Evolutionary conservation across 1,284 basidiomycete species (phyloP).

Genomic region (Malassezia psittaci): DNA sequence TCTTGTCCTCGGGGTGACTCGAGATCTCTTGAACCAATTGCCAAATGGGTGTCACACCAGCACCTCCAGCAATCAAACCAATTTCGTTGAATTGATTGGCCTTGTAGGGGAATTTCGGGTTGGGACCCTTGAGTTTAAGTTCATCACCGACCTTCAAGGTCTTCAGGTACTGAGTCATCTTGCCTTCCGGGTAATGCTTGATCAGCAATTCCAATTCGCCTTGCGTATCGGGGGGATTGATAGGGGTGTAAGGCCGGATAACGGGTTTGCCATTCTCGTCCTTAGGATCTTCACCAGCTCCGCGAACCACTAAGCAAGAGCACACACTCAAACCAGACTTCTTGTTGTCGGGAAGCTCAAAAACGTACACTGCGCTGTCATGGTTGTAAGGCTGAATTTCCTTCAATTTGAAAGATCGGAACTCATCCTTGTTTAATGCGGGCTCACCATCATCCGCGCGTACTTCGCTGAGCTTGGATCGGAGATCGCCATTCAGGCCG

Average conservation of each 20-base stretch:
- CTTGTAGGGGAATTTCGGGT: conserved; percentile 45
- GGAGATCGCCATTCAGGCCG: conserved; percentile 31
- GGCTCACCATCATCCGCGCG: conserved; percentile 11
- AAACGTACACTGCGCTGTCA: conserved; percentile 63
- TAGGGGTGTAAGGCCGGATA: conserved; percentile 56
- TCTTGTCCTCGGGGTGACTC: conserved; percentile 66
- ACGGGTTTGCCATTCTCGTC: conserved; percentile 78
- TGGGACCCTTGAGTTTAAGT: conserved; percentile 66
- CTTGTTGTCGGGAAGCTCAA: conserved; percentile 71
- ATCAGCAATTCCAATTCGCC: conserved; percentile 58
- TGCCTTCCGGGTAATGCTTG: conserved; percentile 55
- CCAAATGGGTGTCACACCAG: conserved; percentile 56
- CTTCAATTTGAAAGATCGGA: conserved; percentile 69
- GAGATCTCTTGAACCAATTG: conserved; percentile 48
- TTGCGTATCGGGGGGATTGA: conserved; percentile 30
- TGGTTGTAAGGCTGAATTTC: conserved; percentile 82
- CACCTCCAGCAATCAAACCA: conserved; percentile 80
- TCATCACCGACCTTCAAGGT: conserved; percentile 65
- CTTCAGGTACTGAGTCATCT: conserved; percentile 49
- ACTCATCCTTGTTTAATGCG: conserved; percentile 55
- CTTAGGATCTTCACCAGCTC: conserved; percentile 50
- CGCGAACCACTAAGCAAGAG: conserved; percentile 54
- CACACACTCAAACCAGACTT: conserved; percentile 65
- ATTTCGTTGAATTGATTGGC: conserved; percentile 56
- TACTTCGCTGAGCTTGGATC: conserved; percentile 25